Conservation (phyloP, 495 filamentous ascomycete genomes). For the Penicillium verhagenii region DNA sequence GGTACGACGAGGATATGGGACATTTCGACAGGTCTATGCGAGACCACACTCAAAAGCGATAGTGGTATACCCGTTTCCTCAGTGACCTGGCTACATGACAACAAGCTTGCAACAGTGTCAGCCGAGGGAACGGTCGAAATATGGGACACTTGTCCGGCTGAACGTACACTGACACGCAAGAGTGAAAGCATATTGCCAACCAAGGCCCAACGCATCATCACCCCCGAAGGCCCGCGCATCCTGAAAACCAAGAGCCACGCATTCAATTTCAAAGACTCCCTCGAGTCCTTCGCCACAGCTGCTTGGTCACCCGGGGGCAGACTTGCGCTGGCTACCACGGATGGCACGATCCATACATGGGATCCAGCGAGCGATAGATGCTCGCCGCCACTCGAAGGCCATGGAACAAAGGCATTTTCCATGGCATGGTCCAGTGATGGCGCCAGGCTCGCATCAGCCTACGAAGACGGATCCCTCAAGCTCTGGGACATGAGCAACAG, state of each 20-base stretch:
- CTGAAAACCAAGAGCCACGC: not conserved
- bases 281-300: not conserved
- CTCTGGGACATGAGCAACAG: not conserved
- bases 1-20: not conserved
- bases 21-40: not conserved
- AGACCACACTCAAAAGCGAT: not conserved
- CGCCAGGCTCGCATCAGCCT: not conserved
- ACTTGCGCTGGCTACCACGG: not conserved
- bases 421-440: conserved; percentile 7
- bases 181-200: not conserved
- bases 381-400: not conserved
- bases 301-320: not conserved
- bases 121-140: not conserved
- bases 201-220: not conserved
- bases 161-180: not conserved
- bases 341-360: not conserved
- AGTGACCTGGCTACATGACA: not conserved
- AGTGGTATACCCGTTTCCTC: not conserved
- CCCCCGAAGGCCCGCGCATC: not conserved
- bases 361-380: not conserved
- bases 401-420: not conserved
- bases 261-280: not conserved
- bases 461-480: conserved; percentile 1
- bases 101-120: not conserved
- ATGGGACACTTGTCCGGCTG: not conserved